Percentiles rank a stretch among this genome's conserved stretches.
Evolutionary conservation across 371 early-diverging fungal genomes (phyloP).

Genomic region (Actinomortierella ambigua): DNA sequence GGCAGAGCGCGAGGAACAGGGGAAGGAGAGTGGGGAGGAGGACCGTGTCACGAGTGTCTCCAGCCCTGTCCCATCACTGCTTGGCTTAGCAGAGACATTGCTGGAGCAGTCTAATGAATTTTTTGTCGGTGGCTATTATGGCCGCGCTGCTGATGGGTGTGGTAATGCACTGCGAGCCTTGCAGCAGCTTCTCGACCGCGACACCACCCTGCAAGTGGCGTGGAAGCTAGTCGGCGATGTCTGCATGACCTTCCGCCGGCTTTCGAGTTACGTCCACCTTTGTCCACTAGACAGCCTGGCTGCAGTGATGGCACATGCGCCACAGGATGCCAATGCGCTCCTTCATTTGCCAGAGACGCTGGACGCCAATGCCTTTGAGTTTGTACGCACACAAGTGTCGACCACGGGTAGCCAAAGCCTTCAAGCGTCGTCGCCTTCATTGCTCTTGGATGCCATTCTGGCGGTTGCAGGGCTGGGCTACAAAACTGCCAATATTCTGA

Average conservation of each 20-base stretch:
- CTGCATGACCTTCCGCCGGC: conserved; percentile 56
- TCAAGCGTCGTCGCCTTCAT: conserved; percentile 14
- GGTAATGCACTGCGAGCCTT: conserved; percentile 52
- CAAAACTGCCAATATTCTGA: conserved; percentile 38
- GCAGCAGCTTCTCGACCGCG: conserved; percentile 28
- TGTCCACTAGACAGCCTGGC: conserved; percentile 49
- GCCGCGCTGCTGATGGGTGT: conserved; percentile 66
- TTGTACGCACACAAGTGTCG: not conserved
- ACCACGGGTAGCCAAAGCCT: conserved; percentile 28
- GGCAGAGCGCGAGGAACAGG: conserved; percentile 44
- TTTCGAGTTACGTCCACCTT: conserved; percentile 55
- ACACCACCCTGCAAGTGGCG: conserved; percentile 49
- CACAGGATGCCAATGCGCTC: conserved; percentile 44
- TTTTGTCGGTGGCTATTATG: conserved; percentile 74
- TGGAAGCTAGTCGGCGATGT: conserved; percentile 81
- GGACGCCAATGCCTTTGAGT: conserved; percentile 10
- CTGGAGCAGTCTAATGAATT: conserved; percentile 66
- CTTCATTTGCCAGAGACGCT: conserved; percentile 51
- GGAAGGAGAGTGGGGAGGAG: conserved; percentile 1
- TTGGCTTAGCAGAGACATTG: conserved; percentile 70
- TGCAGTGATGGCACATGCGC: conserved; percentile 37
- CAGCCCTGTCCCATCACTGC: conserved; percentile 57
- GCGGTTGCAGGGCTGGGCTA: conserved; percentile 27
- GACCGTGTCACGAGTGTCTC: conserved; percentile 8
- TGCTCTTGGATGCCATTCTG: conserved; percentile 19